Evolutionary conservation across 1,284 basidiomycete species (phyloP).

Genomic region (Leccinum colubrinum): DNA sequence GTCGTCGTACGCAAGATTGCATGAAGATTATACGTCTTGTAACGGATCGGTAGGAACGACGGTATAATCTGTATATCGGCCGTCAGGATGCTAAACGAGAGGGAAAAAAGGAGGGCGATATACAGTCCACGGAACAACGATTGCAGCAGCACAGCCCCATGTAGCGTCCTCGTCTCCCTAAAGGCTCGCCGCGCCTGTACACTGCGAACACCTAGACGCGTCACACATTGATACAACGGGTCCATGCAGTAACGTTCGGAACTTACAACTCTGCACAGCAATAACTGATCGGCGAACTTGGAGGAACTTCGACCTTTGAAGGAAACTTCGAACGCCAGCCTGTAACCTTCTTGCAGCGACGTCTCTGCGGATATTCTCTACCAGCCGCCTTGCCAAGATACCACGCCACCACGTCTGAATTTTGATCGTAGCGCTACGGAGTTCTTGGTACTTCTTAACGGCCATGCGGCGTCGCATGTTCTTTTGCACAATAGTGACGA

Average conservation of each 20-base stretch:
- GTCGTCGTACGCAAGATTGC: slow-evolving; percentile 91
- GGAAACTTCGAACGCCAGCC: slow-evolving; percentile 64
- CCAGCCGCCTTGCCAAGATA: slow-evolving; percentile 72
- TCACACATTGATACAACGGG: slow-evolving; percentile 11
- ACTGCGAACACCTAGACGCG: slow-evolving; percentile 71
- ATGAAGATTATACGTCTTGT: slow-evolving; percentile 79
- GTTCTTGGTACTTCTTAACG: slow-evolving; percentile 74
- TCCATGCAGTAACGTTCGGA: neutral
- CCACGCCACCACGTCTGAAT: slow-evolving; percentile 96
- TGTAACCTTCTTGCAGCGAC: slow-evolving; percentile 81
- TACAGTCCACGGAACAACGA: slow-evolving; percentile 87
- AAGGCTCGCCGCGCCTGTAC: slow-evolving; percentile 70
- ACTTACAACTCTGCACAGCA: slow-evolving; percentile 85
- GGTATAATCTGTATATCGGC: slow-evolving; percentile 52
- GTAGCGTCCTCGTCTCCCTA: slow-evolving; percentile 55
- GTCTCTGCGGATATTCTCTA: slow-evolving; percentile 70
- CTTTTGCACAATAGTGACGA: slow-evolving; percentile 97
- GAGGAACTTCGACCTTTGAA: slow-evolving; percentile 74
- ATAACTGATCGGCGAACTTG: slow-evolving; percentile 65
- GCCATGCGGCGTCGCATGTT: slow-evolving; percentile 89
- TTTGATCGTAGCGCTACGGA: slow-evolving; percentile 75
- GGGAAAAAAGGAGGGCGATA: slow-evolving; percentile 38
- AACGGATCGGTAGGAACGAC: slow-evolving; percentile 63
- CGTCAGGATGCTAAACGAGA: slow-evolving; percentile 7
- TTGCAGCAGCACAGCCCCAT: slow-evolving; percentile 80